Percentiles rank a stretch among this genome's conserved stretches.
These are phyloP conservation scores for Wickerhamiella azyma DNA, from an alignment of 805 yeast species.

Conservation along the genomic window DNA sequence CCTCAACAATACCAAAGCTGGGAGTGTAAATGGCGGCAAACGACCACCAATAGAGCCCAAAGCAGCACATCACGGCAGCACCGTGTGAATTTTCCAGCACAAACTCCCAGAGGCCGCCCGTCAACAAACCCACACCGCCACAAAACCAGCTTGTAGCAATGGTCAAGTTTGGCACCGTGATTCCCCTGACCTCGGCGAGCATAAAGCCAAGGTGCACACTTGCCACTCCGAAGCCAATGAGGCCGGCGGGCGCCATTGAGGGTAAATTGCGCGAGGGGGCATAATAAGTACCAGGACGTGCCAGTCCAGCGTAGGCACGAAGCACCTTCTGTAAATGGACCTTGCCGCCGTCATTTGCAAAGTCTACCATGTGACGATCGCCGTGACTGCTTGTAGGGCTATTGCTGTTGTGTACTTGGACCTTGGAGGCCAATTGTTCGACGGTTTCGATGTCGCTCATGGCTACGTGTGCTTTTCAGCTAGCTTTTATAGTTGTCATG, in stretches of 20 bases:
- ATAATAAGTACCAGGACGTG: slow-evolving; percentile 31
- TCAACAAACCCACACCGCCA: slow-evolving; percentile 47
- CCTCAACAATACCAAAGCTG: slow-evolving; percentile 33
- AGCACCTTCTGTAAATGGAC: slow-evolving; percentile 42
- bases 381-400: background rate
- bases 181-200: slow-evolving; percentile 47
- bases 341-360: slow-evolving; percentile 9
- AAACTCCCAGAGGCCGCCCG: slow-evolving; percentile 61
- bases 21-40: slow-evolving; percentile 44
- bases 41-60: slow-evolving; percentile 54
- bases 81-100: slow-evolving; percentile 54
- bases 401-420: background rate
- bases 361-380: background rate
- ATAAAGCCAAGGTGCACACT: slow-evolving; percentile 44
- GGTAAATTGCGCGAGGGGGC: slow-evolving; percentile 40
- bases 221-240: slow-evolving; percentile 46
- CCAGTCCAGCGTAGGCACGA: slow-evolving; percentile 49
- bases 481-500: background rate
- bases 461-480: background rate
- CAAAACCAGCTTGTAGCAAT: slow-evolving; percentile 49
- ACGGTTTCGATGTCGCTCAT: background rate
- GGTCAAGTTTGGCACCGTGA: slow-evolving; percentile 37
- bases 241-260: slow-evolving; percentile 52
- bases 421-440: background rate
- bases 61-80: slow-evolving; percentile 34